Conservation (phyloP, 2,329 filamentous ascomycete genomes). For the Dothideomycetidae sp. region DNA sequence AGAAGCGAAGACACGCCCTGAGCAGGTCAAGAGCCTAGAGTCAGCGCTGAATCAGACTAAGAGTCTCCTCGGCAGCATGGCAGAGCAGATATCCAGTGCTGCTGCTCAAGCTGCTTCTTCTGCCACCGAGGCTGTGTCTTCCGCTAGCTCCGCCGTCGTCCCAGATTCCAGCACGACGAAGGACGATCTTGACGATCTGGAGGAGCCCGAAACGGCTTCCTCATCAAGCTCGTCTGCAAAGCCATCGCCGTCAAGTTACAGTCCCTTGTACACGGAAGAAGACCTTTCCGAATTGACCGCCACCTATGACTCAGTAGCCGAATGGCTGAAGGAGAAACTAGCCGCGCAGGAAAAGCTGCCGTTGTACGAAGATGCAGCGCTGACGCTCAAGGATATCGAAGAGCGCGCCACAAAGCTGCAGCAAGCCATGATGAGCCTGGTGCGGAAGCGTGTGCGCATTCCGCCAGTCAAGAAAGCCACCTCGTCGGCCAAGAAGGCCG, state of each 20-base stretch:
- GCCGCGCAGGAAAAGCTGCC: constrained; percentile 56
- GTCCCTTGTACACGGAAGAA: constrained; percentile 46
- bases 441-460: constrained; percentile 50
- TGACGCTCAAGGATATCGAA: constrained; percentile 58
- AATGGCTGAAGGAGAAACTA: constrained; percentile 64
- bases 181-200: constrained; percentile 57
- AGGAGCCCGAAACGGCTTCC: constrained; percentile 48
- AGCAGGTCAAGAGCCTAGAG: constrained; percentile 51
- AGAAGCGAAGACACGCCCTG: constrained; percentile 58
- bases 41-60: constrained; percentile 57
- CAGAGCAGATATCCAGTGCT: constrained; percentile 54
- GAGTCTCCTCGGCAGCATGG: constrained; percentile 55
- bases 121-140: constrained; percentile 26
- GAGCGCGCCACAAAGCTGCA: constrained; percentile 56
- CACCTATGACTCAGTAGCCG: constrained; percentile 45
- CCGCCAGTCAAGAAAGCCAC: constrained; percentile 26
- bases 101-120: constrained; percentile 35
- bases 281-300: constrained; percentile 55
- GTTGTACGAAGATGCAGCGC: constrained; percentile 56
- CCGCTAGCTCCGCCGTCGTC: constrained; percentile 31
- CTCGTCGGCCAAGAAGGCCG: constrained; percentile 20
- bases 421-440: constrained; percentile 53
- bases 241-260: neutral
- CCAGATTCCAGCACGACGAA: constrained; percentile 34
- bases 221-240: constrained; percentile 26